Base-by-base conservation (phyloP, 2,329 filamentous ascomycete species). In the Dothistroma pini region DNA sequence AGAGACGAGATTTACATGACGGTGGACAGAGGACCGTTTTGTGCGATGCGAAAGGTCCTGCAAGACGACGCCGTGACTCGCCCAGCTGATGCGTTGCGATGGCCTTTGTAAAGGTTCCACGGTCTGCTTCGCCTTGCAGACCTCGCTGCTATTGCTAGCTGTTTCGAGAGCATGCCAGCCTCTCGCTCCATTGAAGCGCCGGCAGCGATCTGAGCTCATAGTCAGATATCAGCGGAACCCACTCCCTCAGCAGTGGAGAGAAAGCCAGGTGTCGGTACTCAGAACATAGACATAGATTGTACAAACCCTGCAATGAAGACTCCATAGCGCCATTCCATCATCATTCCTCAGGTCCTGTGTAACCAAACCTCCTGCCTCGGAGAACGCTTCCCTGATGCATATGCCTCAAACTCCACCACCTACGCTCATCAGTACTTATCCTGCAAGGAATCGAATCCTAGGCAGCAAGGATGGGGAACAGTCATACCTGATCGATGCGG, bases 401-500 rank as follows among this genome's bases (percentile, higher is more conserved):
- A 11, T 14, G 11, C 14, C 8, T 29, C 16, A 51, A 25, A 51
- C 48, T 3, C 48, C 48, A 51, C 48, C 48, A 7, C 48, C 48
- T 51, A 29, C 21, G 25, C 7, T 25, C 10, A 12, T 51, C 48
- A 51, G 48, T 21, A 16, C 2, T 12, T 12, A n/a, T 51, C 29
- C 19, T 11, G n/a, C 41, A 4, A 19, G 14, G 16, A 8, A 14
- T 9, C 16, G 8, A n/a, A 9, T 44, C 14, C 8, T 19, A 4
- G 14, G 14, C 7, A 25, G 48, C 19, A 51, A 19, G 22, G 6
- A 16, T 8, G 12, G 48, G 2, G 2, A 5, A 25, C 29, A 14
- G 25, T 14, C 2, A n/a, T 58, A 70, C 71, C 71, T 47, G 69
- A 71, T 50, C 71, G 65, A 22, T 59, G 53, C 1, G 71, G 59